Conservation (phyloP, 2,329 filamentous ascomycete species). For the Gremmenia infestans region DNA sequence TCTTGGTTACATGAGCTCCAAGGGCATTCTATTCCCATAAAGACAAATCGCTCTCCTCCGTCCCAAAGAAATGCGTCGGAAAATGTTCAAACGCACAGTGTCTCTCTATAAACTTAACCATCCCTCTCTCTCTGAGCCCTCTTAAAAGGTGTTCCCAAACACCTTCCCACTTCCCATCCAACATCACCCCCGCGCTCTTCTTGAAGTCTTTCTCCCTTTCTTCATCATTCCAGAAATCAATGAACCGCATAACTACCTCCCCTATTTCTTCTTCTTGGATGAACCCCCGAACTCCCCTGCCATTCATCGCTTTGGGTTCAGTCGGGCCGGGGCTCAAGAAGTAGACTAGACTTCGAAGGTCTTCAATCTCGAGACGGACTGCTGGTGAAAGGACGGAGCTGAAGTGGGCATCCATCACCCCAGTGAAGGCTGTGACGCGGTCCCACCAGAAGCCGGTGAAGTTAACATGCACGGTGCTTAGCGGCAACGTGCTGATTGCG, state of each 20-base stretch:
- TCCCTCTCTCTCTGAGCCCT: background rate
- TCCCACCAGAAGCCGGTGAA: slow-evolving; percentile 1
- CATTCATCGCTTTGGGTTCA: background rate
- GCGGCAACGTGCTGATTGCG: background rate
- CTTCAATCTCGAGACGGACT: background rate
- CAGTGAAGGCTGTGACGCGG: background rate
- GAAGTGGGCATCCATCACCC: background rate
- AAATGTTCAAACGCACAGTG: background rate
- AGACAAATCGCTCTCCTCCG: background rate
- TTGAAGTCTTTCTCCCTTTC: background rate
- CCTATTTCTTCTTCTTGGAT: background rate
- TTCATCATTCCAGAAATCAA: background rate
- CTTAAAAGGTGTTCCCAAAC: background rate
- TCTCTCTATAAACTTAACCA: background rate
- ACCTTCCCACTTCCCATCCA: background rate
- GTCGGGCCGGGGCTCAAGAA: background rate
- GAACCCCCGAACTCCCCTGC: background rate
- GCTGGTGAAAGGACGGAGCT: background rate
- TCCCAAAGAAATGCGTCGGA: background rate
- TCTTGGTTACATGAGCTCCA: no score
- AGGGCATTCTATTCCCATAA: background rate
- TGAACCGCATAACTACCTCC: background rate
- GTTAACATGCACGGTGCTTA: background rate
- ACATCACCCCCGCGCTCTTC: background rate
- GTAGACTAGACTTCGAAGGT: background rate